A percentile compares a stretch with the other conserved stretches of the same genome.
phyloP scores from a whole-genome alignment of 2,329 filamentous ascomycete species.

The Penicillium sp. region DNA sequence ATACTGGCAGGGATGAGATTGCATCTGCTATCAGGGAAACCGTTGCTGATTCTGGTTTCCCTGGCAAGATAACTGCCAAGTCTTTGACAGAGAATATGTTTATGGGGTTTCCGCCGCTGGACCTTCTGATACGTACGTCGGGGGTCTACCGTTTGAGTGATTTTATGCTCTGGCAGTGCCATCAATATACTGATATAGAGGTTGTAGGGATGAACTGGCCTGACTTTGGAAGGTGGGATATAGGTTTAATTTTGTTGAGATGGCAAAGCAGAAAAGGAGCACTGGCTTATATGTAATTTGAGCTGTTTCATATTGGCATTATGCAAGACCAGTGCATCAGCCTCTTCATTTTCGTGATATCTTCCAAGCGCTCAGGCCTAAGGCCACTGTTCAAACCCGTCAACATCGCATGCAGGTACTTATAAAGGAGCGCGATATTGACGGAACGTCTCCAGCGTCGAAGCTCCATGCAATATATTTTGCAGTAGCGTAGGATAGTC shows the following conservation, averaged over 20 bases:
- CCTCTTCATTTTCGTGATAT: background rate
- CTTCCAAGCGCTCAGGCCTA: background rate
- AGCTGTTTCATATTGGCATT: background rate
- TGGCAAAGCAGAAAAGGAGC: background rate
- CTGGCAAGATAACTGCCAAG: background rate
- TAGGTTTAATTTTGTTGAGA: background rate
- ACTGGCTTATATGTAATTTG: background rate
- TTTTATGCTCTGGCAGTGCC: constrained; percentile 7
- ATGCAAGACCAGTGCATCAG: background rate
- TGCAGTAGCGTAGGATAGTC: constrained; percentile 42
- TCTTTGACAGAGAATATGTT: constrained; percentile 1
- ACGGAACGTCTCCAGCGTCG: background rate
- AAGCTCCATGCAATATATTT: constrained; percentile 33
- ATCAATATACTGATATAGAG: background rate
- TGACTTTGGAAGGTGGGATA: background rate
- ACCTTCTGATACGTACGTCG: background rate
- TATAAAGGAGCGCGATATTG: background rate
- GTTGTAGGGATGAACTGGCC: constrained; percentile 2
- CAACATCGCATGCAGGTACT: background rate
- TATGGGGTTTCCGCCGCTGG: background rate
- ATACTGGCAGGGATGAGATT: background rate
- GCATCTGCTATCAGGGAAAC: background rate
- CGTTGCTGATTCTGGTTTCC: background rate
- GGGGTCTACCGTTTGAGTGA: background rate
- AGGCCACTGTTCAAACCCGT: background rate